A percentile compares a stretch with the other conserved stretches of the same genome.
phyloP scores from a whole-genome alignment of 1,284 basidiomycete species.

The Puccinia sorghi region DNA sequence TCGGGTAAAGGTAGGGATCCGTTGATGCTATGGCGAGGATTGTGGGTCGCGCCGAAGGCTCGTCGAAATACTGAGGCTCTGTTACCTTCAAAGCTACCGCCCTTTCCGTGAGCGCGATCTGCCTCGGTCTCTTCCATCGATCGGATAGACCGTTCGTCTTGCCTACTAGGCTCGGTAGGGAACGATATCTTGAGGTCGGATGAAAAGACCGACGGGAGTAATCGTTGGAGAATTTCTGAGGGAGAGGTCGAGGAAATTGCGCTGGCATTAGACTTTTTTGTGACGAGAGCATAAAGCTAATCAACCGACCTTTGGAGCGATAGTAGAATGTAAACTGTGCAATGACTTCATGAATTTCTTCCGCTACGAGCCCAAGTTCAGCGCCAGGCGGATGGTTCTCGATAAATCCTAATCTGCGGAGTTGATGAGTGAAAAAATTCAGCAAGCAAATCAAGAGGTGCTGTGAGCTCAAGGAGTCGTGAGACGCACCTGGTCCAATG shows the following conservation, averaged over 20 bases:
- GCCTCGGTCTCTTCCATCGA: constrained; percentile 8
- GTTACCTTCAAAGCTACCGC: constrained; percentile 16
- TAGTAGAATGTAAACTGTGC: constrained; percentile 44
- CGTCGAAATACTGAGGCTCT: constrained; percentile 27
- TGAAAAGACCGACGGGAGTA: constrained; percentile 24
- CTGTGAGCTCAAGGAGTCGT: not conserved
- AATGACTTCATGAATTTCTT: constrained; percentile 34
- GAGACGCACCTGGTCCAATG: constrained; percentile 45
- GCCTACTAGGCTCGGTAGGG: constrained; percentile 14
- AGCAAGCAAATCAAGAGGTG: not conserved
- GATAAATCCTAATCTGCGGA: constrained; percentile 38
- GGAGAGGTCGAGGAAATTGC: not conserved
- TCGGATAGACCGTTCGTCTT: constrained; percentile 22
- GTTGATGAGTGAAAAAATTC: not conserved
- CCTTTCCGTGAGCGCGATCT: not conserved
- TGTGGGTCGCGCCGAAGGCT: constrained; percentile 14
- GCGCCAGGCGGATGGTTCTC: constrained; percentile 30
- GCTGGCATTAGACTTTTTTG: not conserved
- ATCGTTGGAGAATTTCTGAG: constrained; percentile 21
- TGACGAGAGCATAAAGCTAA: not conserved
- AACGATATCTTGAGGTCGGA: constrained; percentile 37
- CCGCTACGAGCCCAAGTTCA: constrained; percentile 44
- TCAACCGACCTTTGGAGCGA: constrained; percentile 37
- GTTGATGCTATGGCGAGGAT: constrained; percentile 39
- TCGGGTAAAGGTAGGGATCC: not conserved